Conservation (phyloP, 2,329 filamentous ascomycete genomes). For the Byssothecium circinans region DNA sequence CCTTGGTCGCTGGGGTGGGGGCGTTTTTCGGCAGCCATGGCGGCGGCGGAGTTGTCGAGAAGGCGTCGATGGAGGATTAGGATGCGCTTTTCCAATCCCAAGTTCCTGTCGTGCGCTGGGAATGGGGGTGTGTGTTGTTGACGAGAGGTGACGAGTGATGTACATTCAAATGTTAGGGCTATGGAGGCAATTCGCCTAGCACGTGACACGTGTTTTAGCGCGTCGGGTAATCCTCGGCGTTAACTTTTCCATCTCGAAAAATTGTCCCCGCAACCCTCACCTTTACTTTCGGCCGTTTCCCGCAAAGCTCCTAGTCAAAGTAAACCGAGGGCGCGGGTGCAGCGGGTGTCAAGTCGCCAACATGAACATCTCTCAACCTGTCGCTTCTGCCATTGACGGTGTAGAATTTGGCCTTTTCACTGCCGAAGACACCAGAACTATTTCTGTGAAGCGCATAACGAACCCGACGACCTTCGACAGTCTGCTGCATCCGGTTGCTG, state of each 20-base stretch:
- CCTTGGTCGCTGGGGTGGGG: conserved; percentile 42
- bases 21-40: conserved; percentile 48
- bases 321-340: conserved; percentile 17
- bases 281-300: conserved; percentile 13
- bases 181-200: no score
- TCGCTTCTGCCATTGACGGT: conserved; percentile 78
- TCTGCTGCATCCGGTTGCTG: conserved; percentile 83
- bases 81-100: background rate
- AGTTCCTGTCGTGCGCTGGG: background rate
- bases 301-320: conserved; percentile 10
- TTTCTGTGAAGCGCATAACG: conserved; percentile 93
- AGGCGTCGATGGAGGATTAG: conserved; percentile 3
- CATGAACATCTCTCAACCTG: conserved; percentile 65
- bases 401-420: conserved; percentile 90
- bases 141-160: no score
- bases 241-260: conserved; percentile 36
- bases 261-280: conserved; percentile 26
- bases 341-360: conserved; percentile 10
- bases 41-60: conserved; percentile 6
- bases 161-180: no score
- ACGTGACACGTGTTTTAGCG: no score
- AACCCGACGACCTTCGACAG: conserved; percentile 94
- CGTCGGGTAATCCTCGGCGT: conserved; percentile 25
- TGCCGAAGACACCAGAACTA: conserved; percentile 76
- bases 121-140: background rate